These are phyloP conservation scores for Sclerotinia borealis DNA, from an alignment of 2,329 filamentous ascomycete genomes.

Conservation along the genomic window DNA sequence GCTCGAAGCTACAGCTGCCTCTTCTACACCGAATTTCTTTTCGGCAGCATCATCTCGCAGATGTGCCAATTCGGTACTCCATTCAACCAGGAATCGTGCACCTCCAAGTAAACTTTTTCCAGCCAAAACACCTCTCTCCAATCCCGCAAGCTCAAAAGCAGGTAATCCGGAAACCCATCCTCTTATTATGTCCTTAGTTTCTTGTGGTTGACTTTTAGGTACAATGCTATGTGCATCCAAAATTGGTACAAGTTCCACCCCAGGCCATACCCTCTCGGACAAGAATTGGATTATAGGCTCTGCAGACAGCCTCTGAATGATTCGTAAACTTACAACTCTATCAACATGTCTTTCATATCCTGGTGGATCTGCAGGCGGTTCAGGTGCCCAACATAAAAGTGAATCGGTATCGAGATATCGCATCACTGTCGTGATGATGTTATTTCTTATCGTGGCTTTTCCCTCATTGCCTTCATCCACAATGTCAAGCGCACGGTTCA, in stretches of 20 bases:
- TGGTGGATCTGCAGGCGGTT: conserved; percentile 43
- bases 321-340: conserved; percentile 54
- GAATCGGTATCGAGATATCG: conserved; percentile 90
- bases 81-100: conserved; percentile 73
- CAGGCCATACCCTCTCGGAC: conserved; percentile 72
- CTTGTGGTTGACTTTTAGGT: conserved; percentile 64
- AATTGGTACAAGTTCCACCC: conserved; percentile 71
- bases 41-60: conserved; percentile 35
- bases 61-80: conserved; percentile 67
- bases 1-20: conserved; percentile 71
- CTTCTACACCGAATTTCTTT: conserved; percentile 67
- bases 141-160: conserved; percentile 75
- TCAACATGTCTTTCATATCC: conserved; percentile 39
- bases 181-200: conserved; percentile 69
- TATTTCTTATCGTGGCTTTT: conserved; percentile 49
- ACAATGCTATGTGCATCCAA: conserved; percentile 73
- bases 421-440: conserved; percentile 64
- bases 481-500: conserved; percentile 79
- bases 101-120: conserved; percentile 81
- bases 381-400: conserved; percentile 80
- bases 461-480: conserved; percentile 52
- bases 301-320: conserved; percentile 64
- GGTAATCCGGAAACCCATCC: conserved; percentile 70
- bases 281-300: conserved; percentile 67
- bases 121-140: conserved; percentile 78